These are phyloP conservation scores for Solanum chiquidenum DNA, from an alignment of 257 asterid species.

Conservation along the genomic window DNA sequence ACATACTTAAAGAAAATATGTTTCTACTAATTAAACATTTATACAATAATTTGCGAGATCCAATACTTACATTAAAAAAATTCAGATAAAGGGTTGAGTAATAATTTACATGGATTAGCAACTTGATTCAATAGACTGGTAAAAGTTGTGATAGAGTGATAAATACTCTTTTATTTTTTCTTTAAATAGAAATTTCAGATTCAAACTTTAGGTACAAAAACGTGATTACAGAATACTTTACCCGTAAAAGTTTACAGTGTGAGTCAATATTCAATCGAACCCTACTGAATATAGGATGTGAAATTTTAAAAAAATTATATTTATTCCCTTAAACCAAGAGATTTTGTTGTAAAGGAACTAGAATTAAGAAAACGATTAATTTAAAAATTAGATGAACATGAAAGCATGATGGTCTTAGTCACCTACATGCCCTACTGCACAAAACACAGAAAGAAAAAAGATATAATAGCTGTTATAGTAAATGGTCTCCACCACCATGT, in stretches of 20 bases:
- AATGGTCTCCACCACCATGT: constrained; percentile 15
- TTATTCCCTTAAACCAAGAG: background rate
- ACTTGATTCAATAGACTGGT: background rate
- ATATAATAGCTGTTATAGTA: constrained; percentile 3
- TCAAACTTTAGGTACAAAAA: rapidly evolving
- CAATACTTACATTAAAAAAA: background rate
- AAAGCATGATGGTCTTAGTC: constrained; percentile 15
- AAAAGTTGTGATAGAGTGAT: background rate
- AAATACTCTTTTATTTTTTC: background rate
- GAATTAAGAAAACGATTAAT: background rate
- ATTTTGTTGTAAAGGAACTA: background rate
- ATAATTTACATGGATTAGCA: background rate
- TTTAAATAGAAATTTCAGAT: background rate
- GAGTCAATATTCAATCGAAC: background rate
- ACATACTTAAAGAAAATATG: background rate
- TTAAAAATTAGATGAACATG: background rate
- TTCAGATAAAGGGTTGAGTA: background rate
- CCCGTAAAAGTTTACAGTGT: rapidly evolving
- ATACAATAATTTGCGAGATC: background rate
- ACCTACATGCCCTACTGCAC: constrained; percentile 10
- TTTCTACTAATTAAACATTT: background rate
- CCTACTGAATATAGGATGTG: background rate
- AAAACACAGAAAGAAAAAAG: constrained; percentile 3
- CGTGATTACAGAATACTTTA: background rate
- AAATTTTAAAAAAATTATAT: background rate